These are phyloP conservation scores for Nicotiana obtusifolia DNA, from an alignment of 257 asterid genomes.

Conservation along the genomic window DNA sequence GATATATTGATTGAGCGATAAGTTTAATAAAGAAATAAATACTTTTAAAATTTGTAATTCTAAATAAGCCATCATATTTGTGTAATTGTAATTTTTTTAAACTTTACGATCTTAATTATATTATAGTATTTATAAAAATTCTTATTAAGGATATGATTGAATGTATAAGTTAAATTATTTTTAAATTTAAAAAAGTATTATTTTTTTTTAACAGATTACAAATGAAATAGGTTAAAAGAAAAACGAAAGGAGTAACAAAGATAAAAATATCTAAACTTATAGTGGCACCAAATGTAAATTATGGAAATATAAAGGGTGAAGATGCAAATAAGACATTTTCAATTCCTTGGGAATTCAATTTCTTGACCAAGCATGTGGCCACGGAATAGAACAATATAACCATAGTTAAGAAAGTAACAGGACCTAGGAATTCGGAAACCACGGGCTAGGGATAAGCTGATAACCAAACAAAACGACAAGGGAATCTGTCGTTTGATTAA, in stretches of 20 bases:
- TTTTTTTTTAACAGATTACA: too few relatives aligned
- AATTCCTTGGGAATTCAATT: background rate
- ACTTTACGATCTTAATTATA: rapidly evolving
- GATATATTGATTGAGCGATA: too few relatives aligned
- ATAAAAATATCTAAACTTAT: background rate
- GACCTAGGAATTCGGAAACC: conserved; percentile 10
- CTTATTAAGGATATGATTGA: too few relatives aligned
- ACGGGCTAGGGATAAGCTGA: conserved; percentile 13
- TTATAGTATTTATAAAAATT: too few relatives aligned
- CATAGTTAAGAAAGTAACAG: background rate
- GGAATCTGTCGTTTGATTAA: conserved; percentile 24
- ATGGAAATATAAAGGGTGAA: background rate
- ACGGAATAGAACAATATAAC: background rate
- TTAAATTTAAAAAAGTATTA: too few relatives aligned
- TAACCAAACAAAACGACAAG: conserved; percentile 22
- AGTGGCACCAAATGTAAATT: background rate
- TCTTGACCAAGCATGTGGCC: conserved; percentile 1
- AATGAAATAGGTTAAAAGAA: too few relatives aligned
- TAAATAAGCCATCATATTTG: too few relatives aligned
- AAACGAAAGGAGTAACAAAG: background rate
- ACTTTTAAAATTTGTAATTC: too few relatives aligned
- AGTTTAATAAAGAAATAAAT: too few relatives aligned
- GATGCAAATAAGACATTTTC: background rate
- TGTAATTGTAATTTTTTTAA: too few relatives aligned
- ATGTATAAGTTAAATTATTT: too few relatives aligned